Evolutionary conservation across 1,284 basidiomycete genomes (phyloP), one percentile per base, ranked within the genome.

Genomic region (Trichosporon asahii): DNA sequence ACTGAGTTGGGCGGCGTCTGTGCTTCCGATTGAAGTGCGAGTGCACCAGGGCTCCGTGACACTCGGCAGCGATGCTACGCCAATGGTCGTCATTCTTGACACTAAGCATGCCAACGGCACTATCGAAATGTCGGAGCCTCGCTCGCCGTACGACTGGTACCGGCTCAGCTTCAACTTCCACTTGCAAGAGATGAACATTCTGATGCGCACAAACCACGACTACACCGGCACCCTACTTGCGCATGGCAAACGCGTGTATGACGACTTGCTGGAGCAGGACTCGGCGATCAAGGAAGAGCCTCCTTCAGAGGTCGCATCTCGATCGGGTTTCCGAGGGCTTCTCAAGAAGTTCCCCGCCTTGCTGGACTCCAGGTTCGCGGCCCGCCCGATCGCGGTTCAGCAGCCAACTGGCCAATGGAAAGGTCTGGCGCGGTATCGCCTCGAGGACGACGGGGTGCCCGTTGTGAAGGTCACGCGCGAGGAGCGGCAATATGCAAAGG

Each of bases 11-110:
- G 57, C 57, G 1, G 57, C 29, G 3, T 60, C 57, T 6, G 83
- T 94, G 14, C 84, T 96, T 8, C 94, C 94, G 0, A 80, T 95
- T 69, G 91, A 92, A 44, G 85, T 96, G 65, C 87, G 89, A 69
- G 86, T 90, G 15, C 85, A 85, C 21, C 91, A 89, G 66, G 92
- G 92, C 18, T 90, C 90, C 12, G 88, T 97, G 60, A 88, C 91
- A 11, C 87, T 90, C 40, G 94, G 94, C 8, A 96, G 94, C 81
- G 84, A 88, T 25, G 92, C 94, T 0, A 95, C 93, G 0, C 90
- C 91, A 0, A 90, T 86, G 76, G 84, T 96, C 14, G 85, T 95
- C 29, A 89, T 95, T 21, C 88, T 88, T 1, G 91, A 93, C 78
- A 94, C 94, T 75, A 85, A 88, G 67, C 85, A 85, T 27, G 89